Base-by-base conservation (phyloP, 805 yeast species). In the Candida awuae region DNA sequence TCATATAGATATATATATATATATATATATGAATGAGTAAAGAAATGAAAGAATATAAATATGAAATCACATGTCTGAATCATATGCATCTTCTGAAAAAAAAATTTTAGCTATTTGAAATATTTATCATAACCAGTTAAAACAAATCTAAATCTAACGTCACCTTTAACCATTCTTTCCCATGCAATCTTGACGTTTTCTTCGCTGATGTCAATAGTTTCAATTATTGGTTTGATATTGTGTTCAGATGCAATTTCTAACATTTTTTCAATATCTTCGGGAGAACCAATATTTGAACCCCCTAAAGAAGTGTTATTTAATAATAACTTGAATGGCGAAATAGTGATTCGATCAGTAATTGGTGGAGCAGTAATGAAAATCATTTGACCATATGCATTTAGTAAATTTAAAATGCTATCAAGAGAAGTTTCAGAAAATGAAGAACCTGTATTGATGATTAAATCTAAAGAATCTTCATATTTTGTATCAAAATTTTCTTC, bases 101-200 rank as follows among this genome's bases (percentile, higher is more conserved):
- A 8, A 28, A 28, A 7, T 8, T 28, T 15, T 8, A 7, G 14
- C 17, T 29, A 29, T n/a, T 29, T 17, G 32, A 51, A 51, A 17
- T 35, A 31, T 47, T 71, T 65, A 47, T 68, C 73, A 46, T 58
- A 72, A 28, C 68, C 70, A 26, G 71, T 68, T 44, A 73, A 64
- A 17, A 71, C 74, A 48, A 70, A 71, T 62, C 80, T 68, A 52
- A 70, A 74, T 47, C 68, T 68, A 17, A 70, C 73, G 46, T 73
- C 75, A 50, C 75, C 75, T 8, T 60, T 49, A 21, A 59, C 61
- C 58, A 70, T 63, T 57, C 73, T 68, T 35, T 63, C 59, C 61
- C 72, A 70, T 1, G 70, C 77, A 26, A 55, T 52, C 12, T 59
- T 50, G 31, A 70, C 68, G 46, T 63, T 63, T 29, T 56, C 63